A percentile compares a stretch with the other conserved stretches of the same genome.
Conservation (phyloP, 2,329 filamentous ascomycete species). For the Stemphylium beticola region DNA sequence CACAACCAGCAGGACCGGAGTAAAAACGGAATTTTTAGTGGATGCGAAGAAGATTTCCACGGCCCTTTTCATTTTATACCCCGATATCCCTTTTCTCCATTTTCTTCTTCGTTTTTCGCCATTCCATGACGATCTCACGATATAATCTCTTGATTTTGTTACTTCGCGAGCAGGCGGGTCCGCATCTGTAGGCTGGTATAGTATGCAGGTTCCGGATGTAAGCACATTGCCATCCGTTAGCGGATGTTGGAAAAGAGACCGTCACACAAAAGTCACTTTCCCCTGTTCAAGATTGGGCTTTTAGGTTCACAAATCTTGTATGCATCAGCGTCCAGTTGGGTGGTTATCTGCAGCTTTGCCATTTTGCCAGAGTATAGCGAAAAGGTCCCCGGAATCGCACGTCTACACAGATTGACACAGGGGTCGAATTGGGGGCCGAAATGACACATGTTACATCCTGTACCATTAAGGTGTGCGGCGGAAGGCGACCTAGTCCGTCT, state of each 20-base stretch:
- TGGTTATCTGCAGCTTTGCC: slow-evolving; percentile 6
- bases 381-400: not conserved
- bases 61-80: slow-evolving; percentile 37
- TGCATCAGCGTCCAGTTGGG: slow-evolving; percentile 20
- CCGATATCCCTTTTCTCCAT: slow-evolving; percentile 29
- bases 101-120: slow-evolving; percentile 19
- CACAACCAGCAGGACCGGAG: not conserved
- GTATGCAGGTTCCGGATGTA: slow-evolving; percentile 1
- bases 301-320: not conserved
- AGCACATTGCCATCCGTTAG: slow-evolving; percentile 9
- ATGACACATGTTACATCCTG: not conserved
- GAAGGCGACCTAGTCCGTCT: not conserved
- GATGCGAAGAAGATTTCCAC: slow-evolving; percentile 12
- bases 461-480: not conserved
- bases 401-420: not conserved
- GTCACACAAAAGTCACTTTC: slow-evolving; percentile 9
- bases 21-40: slow-evolving; percentile 8
- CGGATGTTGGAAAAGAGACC: slow-evolving; percentile 9
- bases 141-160: slow-evolving; percentile 15
- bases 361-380: slow-evolving; percentile 8
- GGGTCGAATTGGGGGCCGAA: not conserved
- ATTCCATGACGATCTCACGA: slow-evolving; percentile 33
- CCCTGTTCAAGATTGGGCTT: not conserved
- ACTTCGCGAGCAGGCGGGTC: slow-evolving; percentile 12
- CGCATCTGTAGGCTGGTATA: slow-evolving; percentile 15